Conservation (phyloP, 148 eudicot species). For the Spergularia marina region DNA sequence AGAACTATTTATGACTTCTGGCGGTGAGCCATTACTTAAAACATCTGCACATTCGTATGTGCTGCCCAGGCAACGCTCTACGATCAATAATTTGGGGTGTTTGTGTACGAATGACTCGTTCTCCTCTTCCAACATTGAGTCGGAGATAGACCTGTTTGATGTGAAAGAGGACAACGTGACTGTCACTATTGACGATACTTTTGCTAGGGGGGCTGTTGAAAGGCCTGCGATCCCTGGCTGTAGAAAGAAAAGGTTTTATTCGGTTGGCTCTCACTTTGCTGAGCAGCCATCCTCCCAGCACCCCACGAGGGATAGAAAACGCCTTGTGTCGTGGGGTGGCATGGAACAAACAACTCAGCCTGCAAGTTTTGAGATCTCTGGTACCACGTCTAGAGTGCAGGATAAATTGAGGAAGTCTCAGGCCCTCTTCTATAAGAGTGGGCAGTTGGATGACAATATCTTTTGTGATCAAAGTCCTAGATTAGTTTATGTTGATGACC, state of each 20-base stretch:
- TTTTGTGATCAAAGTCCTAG: constrained; percentile 60
- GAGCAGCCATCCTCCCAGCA: constrained; percentile 34
- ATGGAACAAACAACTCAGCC: constrained; percentile 47
- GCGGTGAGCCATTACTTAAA: constrained; percentile 41
- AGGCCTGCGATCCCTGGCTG: constrained; percentile 24
- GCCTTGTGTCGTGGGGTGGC: constrained; percentile 73
- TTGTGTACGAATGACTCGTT: constrained; percentile 34
- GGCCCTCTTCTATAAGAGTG: constrained; percentile 51
- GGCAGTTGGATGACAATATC: constrained; percentile 64
- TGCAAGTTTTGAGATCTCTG: constrained; percentile 44
- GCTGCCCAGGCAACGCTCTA: constrained; percentile 30
- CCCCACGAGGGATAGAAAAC: constrained; percentile 51
- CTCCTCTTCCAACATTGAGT: constrained; percentile 34
- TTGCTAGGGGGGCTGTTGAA: constrained; percentile 29
- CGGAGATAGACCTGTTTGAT: constrained; percentile 27
- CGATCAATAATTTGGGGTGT: constrained; percentile 35
- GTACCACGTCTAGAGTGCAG: constrained; percentile 41
- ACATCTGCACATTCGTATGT: constrained; percentile 34
- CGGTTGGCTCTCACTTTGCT: constrained; percentile 37
- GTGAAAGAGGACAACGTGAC: constrained; percentile 31
- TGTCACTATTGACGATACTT: constrained; percentile 29
- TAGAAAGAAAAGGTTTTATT: constrained; percentile 31
- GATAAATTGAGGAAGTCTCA: constrained; percentile 48
- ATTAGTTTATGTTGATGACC: constrained; percentile 54
- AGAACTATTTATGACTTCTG: constrained; percentile 57